A percentile compares a stretch with the other conserved stretches of the same genome.
Conservation (phyloP, 352 stramenopile genomes). For the Phytophthora pini region DNA sequence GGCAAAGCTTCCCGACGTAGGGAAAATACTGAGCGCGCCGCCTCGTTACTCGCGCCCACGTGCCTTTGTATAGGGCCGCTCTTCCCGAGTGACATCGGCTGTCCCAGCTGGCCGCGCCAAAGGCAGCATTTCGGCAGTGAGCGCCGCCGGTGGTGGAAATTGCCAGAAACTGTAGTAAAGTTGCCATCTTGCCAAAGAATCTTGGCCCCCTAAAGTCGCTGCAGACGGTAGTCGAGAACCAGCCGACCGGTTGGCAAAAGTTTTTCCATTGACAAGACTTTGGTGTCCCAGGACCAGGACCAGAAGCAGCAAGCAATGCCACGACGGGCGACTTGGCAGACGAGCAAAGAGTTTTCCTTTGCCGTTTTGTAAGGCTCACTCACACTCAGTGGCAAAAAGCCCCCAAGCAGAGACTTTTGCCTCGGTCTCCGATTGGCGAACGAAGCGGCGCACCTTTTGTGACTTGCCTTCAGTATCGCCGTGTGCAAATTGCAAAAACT, state of each 20-base stretch:
- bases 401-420: slow-evolving; percentile 18
- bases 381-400: slow-evolving; percentile 1
- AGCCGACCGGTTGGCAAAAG: not conserved
- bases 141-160: not conserved
- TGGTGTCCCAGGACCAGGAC: slow-evolving; percentile 30
- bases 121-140: slow-evolving; percentile 18
- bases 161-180: slow-evolving; percentile 1
- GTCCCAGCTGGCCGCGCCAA: slow-evolving; percentile 33
- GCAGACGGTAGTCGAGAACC: slow-evolving; percentile 23
- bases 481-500: slow-evolving; percentile 6
- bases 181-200: slow-evolving; percentile 1
- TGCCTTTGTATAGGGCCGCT: slow-evolving; percentile 35
- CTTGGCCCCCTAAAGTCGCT: not conserved
- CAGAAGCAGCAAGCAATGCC: slow-evolving; percentile 32
- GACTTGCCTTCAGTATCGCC: slow-evolving; percentile 18
- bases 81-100: slow-evolving; percentile 32
- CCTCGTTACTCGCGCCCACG: slow-evolving; percentile 40
- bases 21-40: slow-evolving; percentile 32
- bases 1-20: slow-evolving; percentile 24
- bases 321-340: slow-evolving; percentile 20
- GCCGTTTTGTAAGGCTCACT: slow-evolving; percentile 7
- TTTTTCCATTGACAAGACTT: not conserved
- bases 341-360: slow-evolving; percentile 4
- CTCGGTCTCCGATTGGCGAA: slow-evolving; percentile 10
- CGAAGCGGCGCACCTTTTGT: not conserved